Base-by-base conservation (phyloP, 371 early-diverging fungal species). In the Mucor plumbeus region DNA sequence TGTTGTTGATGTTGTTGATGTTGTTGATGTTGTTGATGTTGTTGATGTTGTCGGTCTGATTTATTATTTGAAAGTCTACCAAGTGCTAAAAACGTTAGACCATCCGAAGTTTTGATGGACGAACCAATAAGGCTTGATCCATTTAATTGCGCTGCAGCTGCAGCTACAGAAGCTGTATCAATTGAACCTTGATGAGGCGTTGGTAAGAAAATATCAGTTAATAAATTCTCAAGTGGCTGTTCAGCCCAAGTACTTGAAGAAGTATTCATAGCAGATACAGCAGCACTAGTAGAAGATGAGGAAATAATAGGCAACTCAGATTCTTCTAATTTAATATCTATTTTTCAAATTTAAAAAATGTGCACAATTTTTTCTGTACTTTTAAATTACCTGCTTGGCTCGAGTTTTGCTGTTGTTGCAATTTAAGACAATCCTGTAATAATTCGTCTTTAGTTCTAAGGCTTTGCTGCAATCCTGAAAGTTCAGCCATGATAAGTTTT, bases 371-470 rank as follows among this genome's bases (percentile, higher is more conserved):
- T 26, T 11, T 53, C 14, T 10, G 10, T 14, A 31, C 5, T 53
- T 53, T 21, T 14, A 53, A 31, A 19, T 53, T 53, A 31, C 53
- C 53, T 53, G 53, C 53, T 53, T 26, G 53, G 13, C 19, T 26
- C 6, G 53, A 53, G 53, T 31, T 53, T 55, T 33, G 43, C 34
- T 55, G 56, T 10, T 38, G 50, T 40, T 54, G 55, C 17, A 88
- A 77, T 60, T 88, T 73, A 33, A 92, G 75, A 58, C 91, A 80
- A 56, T 86, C 79, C 26, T 85, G 80, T 54, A 91, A 76, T 9
- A 91, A 67, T 61, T 85, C 79, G 75, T 91, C 91, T 68, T 90
- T 91, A 35, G 83, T 79, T 57, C 73, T 77, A 80, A 91, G 81
- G 58, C 70, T 86, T 65, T 87, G 82, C 61, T 84, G 83, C 13